Evolutionary conservation across 2,329 filamentous ascomycete genomes (phyloP).

Genomic region (Endocalyx cinctus): DNA sequence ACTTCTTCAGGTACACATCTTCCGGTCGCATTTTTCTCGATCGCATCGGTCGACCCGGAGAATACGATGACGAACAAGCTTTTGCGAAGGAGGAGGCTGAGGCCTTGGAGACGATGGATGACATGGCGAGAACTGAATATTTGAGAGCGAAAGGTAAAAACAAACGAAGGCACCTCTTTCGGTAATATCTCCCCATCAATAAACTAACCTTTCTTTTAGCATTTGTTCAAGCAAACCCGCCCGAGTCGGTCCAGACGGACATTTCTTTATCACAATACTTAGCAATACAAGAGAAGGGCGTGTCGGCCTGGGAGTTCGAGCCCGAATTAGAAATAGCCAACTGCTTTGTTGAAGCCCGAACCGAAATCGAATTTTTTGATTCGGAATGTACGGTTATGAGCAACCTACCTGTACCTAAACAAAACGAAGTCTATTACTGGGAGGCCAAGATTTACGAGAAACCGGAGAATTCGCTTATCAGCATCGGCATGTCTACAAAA

Average conservation of each 20-base stretch:
- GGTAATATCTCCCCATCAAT: not conserved
- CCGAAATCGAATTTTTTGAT: conserved; percentile 98
- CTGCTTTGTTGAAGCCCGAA: conserved; percentile 94
- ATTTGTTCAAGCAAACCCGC: conserved; percentile 89
- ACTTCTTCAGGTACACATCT: conserved; percentile 88
- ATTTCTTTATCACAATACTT: conserved; percentile 97
- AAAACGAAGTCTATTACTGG: conserved; percentile 99
- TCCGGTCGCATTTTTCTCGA: conserved; percentile 90
- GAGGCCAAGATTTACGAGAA: conserved; percentile 98
- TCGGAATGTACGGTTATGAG: conserved; percentile 96
- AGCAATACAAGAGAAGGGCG: conserved; percentile 97
- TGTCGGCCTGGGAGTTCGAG: conserved; percentile 99
- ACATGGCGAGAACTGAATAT: conserved; percentile 85
- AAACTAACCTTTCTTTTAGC: conserved; percentile 46
- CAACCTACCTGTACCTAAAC: conserved; percentile 94
- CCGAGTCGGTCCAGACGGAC: conserved; percentile 91
- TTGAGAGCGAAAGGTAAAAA: conserved; percentile 83
- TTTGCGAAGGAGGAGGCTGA: conserved; percentile 92
- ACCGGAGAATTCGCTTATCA: conserved; percentile 79
- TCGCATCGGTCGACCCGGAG: conserved; percentile 85
- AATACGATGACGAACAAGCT: conserved; percentile 96
- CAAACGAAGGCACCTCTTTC: not conserved
- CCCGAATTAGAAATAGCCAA: conserved; percentile 98
- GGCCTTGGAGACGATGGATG: conserved; percentile 92
- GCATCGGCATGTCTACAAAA: conserved; percentile 93